Evolutionary conservation across 495 filamentous ascomycete genomes (phyloP), one percentile per base, ranked within the genome.

Genomic region (Hyphodiscus hymeniophilus): DNA sequence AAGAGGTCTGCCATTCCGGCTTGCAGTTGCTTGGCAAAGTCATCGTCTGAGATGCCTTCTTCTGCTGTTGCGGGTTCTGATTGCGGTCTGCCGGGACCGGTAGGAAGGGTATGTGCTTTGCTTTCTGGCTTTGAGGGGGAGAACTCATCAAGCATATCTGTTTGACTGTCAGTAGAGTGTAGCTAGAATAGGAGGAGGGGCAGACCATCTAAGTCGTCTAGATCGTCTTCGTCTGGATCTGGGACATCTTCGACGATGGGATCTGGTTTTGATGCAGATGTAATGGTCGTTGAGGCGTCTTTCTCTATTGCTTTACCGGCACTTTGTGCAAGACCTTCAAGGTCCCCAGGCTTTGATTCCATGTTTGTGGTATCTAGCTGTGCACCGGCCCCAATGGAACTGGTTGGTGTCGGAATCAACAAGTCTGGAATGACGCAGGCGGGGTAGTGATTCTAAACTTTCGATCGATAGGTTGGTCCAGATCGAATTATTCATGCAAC

Each of bases 131-230:
- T 76, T 3, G 73, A 66, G 8, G 73, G 57, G 13, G 80, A 72
- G 66, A 98, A 98, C 57, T 95, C 82, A 53, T 97, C 89, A 24
- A 98, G 82, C 62, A 96, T 80, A 40, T 96, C 89, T 95, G 54
- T 16, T 11, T 22, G n/a, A n/a, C 11, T 26, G 20, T 15, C 22
- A 11, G 16, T 26, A 42, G 21, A 21, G 12, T 23, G 15, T 2
- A 23, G 39, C 8, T 13, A 18, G 20, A 35, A 22, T 22, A 1
- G n/a, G 32, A 33, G 11, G n/a, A n/a, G n/a, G n/a, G n/a, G 55
- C 71, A 40, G 60, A 85, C 88, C 91, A 65, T 97, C 91, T 35
- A 97, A 68, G 61, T 96, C 91, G 60, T 95, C 89, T 16, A 94
- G 74, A 60, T 95, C 89, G 62, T 89, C 85, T 61, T 88, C 85